Base-by-base conservation (phyloP, 2,329 filamentous ascomycete species). In the Penicillium sp. region DNA sequence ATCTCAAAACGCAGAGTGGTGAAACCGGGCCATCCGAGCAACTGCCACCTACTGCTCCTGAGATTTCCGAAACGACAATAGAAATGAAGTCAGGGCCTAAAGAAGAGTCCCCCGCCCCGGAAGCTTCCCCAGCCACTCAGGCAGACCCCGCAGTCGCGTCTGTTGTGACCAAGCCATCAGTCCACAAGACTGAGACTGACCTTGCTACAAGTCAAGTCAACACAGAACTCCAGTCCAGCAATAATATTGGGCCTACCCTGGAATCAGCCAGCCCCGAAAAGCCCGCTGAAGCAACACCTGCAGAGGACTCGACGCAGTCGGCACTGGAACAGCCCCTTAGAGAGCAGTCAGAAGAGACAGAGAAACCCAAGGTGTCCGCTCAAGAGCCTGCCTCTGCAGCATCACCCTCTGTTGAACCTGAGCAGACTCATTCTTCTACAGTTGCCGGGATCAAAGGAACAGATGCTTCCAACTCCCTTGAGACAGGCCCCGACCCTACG, bases 21-120 rank as follows among this genome's bases (percentile, higher is more conserved):
- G 25, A 6, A 6, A n/a, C 5, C 4, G 25, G 11, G 11, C 10
- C 11, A 4, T 7, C 25, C 11, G 14, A n/a, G 5, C 10, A 6
- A n/a, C 25, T n/a, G 11, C 6, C 25, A n/a, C 11, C 25, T n/a
- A 27, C 18, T 19, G 11, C 36, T 11, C 8, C 27, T 30, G 32
- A 34, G 7, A 7, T 15, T 18, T 26, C 36, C 13, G 14, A 3
- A 17, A 23, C n/a, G 10, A 17, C 23, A 35, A 16, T 7, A 20
- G 21, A 21, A n/a, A 3, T 33, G 8, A 36, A 45, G 13, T n/a
- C 30, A 18, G 25, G 8, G 17, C 36, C 32, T 4, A 42, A 36
- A 14, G 35, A 34, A 23, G 42, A 47, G 15, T n/a, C 38, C 4
- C 28, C 43, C 31, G 34, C 20, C 18, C 17, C 40, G 14, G 32